Evolutionary conservation across 2,329 filamentous ascomycete genomes (phyloP).

Genomic region (Lecanicillium sp.): DNA sequence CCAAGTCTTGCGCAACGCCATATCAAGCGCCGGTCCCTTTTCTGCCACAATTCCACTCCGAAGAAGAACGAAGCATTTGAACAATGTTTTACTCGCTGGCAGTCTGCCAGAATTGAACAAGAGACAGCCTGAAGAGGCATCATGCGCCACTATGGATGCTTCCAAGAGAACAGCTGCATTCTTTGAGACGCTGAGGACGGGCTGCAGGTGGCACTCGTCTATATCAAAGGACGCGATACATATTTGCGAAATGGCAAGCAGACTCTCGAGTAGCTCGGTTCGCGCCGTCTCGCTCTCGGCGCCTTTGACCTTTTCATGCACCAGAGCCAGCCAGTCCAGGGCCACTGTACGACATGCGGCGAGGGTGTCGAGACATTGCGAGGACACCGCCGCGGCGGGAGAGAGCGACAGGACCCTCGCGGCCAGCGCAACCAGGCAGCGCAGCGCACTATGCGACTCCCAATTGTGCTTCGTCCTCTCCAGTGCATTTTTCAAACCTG

Average conservation of each 20-base stretch:
- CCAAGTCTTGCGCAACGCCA: background rate
- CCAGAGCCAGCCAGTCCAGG: background rate
- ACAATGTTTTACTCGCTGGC: background rate
- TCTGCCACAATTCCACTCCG: background rate
- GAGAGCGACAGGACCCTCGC: background rate
- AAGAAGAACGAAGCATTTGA: background rate
- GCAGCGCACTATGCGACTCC: slow-evolving; percentile 1
- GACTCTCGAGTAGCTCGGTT: background rate
- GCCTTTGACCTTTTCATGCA: slow-evolving; percentile 9
- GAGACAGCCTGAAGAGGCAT: too few species aligned
- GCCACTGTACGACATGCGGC: background rate
- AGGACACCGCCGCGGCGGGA: too few species aligned
- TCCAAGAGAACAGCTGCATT: slow-evolving; percentile 1
- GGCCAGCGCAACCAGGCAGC: background rate
- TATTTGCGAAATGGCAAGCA: background rate
- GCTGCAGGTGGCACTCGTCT: background rate
- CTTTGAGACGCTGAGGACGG: background rate
- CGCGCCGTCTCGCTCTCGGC: background rate
- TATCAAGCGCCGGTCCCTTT: background rate
- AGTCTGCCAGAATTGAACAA: too few species aligned
- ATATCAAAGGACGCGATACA: slow-evolving; percentile 5
- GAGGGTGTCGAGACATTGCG: background rate
- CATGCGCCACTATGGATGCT: background rate
- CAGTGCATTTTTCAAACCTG: background rate
- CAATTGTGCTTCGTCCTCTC: background rate